Evolutionary conservation across 2,329 filamentous ascomycete genomes (phyloP).

Genomic region (Pseudogymnoascus sp.): DNA sequence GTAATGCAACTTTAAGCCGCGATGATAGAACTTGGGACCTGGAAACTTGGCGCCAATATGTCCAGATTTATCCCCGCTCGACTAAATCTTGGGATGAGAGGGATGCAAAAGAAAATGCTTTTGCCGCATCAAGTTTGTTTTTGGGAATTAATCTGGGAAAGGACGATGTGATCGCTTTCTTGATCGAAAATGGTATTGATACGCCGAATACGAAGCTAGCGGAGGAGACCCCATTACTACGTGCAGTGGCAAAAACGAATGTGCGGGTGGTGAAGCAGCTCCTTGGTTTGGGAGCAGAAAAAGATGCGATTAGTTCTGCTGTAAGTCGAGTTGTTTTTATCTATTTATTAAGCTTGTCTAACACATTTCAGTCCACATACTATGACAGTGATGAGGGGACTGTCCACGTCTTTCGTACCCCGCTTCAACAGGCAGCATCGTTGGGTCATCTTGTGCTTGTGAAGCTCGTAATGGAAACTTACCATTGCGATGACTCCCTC

Average conservation of each 20-base stretch:
- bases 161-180: neutral
- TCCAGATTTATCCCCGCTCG: neutral
- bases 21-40: neutral
- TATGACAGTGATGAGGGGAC: neutral
- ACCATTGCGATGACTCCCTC: constrained; percentile 34
- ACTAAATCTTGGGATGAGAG: constrained; percentile 2
- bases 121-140: neutral
- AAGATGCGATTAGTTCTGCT: constrained; percentile 11
- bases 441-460: constrained; percentile 34
- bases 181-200: neutral
- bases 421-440: constrained; percentile 37
- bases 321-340: constrained; percentile 8
- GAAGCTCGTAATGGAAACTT: constrained; percentile 33
- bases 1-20: neutral
- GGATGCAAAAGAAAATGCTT: neutral
- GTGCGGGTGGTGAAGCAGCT: constrained; percentile 11
- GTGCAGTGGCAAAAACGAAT: constrained; percentile 12
- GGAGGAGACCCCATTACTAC: constrained; percentile 12
- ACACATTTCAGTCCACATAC: neutral
- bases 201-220: neutral
- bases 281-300: constrained; percentile 13
- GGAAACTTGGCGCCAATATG: neutral
- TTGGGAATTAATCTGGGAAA: neutral
- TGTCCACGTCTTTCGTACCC: constrained; percentile 29
- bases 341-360: neutral